These are phyloP conservation scores for Suillus bovinus DNA, from an alignment of 768 basidiomycete species.

Conservation along the genomic window DNA sequence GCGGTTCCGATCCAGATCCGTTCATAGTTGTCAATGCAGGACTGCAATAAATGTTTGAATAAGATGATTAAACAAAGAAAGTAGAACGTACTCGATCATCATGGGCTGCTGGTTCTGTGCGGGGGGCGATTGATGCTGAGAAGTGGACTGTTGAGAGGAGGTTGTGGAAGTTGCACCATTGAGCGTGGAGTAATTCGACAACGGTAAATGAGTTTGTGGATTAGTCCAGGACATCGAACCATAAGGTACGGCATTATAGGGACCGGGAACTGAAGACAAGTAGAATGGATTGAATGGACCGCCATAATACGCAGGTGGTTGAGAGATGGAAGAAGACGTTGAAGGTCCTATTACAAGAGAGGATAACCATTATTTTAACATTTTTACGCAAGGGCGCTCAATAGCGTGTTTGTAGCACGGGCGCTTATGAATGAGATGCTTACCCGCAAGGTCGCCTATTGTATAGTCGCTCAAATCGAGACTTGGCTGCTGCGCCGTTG, in stretches of 20 bases:
- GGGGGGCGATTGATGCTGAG: slow-evolving; percentile 32
- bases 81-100: slow-evolving; percentile 67
- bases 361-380: slow-evolving; percentile 15
- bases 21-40: slow-evolving; percentile 62
- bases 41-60: slow-evolving; percentile 36
- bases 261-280: slow-evolving; percentile 40
- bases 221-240: slow-evolving; percentile 49
- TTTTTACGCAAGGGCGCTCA: slow-evolving; percentile 9
- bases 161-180: slow-evolving; percentile 68
- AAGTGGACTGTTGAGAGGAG: slow-evolving; percentile 25
- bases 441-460: slow-evolving; percentile 44
- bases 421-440: slow-evolving; percentile 34
- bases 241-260: slow-evolving; percentile 57
- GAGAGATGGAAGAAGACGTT: slow-evolving; percentile 40
- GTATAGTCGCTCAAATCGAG: slow-evolving; percentile 46
- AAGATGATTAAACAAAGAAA: slow-evolving; percentile 12
- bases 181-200: slow-evolving; percentile 75
- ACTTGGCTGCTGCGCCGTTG: slow-evolving; percentile 29
- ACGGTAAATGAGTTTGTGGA: slow-evolving; percentile 46
- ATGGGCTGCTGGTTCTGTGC: slow-evolving; percentile 38
- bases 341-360: slow-evolving; percentile 33
- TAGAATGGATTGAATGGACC: slow-evolving; percentile 44
- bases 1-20: slow-evolving; percentile 44
- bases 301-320: slow-evolving; percentile 43
- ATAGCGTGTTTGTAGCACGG: slow-evolving; percentile 16